phyloP scores from a whole-genome alignment of 176 grass and related monocot genomes.

The Alloteropsis semialata region DNA sequence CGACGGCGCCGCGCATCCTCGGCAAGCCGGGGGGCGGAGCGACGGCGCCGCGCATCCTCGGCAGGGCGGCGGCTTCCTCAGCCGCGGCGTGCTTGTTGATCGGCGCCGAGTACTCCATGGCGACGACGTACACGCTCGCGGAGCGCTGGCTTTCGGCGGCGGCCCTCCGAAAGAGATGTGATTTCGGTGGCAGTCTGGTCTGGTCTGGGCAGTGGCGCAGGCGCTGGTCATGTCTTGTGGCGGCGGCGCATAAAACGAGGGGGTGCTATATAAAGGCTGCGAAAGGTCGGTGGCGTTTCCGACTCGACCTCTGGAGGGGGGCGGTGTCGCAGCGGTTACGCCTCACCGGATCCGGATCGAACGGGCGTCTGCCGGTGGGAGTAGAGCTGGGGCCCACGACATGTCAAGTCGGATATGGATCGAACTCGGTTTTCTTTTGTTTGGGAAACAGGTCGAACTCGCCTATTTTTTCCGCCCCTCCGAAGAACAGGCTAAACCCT shows the following conservation, averaged over 20 bases:
- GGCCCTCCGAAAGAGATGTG: not conserved
- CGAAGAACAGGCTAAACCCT: too few relatives aligned
- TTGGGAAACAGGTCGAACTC: too few relatives aligned
- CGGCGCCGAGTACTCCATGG: not conserved
- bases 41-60: not conserved
- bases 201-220: not conserved
- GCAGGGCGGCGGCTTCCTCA: not conserved
- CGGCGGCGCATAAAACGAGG: too few relatives aligned
- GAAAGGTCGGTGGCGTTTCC: not conserved
- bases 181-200: not conserved
- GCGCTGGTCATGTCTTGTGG: too few relatives aligned
- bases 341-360: not conserved
- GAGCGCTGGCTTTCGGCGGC: not conserved
- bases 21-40: not conserved
- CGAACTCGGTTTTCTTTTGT: too few relatives aligned
- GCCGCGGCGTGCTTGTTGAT: not conserved
- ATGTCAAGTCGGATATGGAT: not conserved
- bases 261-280: not conserved
- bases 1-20: constrained; percentile 9
- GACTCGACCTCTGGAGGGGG: not conserved
- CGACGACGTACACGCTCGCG: not conserved
- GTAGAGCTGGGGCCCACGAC: not conserved
- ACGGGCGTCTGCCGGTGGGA: not conserved
- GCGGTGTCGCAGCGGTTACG: not conserved
- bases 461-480: too few relatives aligned